A percentile compares a stretch with the other conserved stretches of the same genome.
phyloP scores from a whole-genome alignment of 352 stramenopile species.

The Pythium oligandrum region DNA sequence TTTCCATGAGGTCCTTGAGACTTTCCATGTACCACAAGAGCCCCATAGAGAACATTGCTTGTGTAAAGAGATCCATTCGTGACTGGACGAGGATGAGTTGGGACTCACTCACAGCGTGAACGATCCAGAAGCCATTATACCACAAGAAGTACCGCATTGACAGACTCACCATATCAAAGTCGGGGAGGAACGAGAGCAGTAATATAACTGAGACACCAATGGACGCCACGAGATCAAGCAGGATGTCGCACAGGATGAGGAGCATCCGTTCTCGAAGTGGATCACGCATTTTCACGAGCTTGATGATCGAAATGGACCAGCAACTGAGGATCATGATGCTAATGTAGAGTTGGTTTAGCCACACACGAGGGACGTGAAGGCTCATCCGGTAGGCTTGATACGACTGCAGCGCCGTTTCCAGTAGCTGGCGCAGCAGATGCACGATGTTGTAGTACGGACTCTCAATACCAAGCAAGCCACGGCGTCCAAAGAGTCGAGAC shows the following conservation, averaged over 20 bases:
- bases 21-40: conserved; percentile 5
- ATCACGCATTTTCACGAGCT: neutral
- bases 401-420: conserved; percentile 9
- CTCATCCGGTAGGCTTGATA: conserved; percentile 11
- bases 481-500: no score
- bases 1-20: conserved; percentile 6
- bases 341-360: conserved; percentile 10
- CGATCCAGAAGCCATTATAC: conserved; percentile 7
- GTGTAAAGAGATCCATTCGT: neutral
- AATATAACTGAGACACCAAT: neutral
- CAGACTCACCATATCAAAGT: neutral
- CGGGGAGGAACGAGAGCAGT: neutral
- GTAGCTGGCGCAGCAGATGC: neutral
- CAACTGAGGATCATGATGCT: conserved; percentile 7
- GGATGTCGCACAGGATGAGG: conserved; percentile 1
- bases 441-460: no score
- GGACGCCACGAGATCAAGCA: conserved; percentile 11
- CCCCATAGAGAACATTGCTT: neutral
- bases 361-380: conserved; percentile 7
- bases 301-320: conserved; percentile 1
- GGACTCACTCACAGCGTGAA: conserved; percentile 8
- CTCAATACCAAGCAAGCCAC: no score
- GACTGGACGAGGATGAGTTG: conserved; percentile 7
- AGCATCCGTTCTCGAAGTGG: neutral
- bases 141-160: conserved; percentile 1